Evolutionary conservation across 2,329 filamentous ascomycete species (phyloP).

Genomic region (Colletotrichum horii): DNA sequence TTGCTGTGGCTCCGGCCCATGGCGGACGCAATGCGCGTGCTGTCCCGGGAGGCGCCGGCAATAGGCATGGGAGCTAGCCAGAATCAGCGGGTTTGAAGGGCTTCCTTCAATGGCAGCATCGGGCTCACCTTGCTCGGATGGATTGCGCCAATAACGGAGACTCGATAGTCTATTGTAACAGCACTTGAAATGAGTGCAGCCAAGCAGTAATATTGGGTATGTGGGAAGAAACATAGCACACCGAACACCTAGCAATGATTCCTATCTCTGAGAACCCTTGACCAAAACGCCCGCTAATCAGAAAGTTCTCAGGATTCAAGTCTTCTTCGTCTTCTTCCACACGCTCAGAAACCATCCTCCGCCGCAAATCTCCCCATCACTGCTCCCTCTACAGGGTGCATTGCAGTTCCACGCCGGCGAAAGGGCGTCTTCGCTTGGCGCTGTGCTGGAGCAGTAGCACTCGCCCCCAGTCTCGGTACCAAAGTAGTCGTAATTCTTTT

Average conservation of each 20-base stretch:
- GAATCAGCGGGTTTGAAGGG: background rate
- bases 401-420: background rate
- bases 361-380: background rate
- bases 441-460: background rate
- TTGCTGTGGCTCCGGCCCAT: background rate
- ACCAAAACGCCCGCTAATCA: background rate
- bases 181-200: background rate
- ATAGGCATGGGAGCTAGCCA: background rate
- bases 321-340: background rate
- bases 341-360: background rate
- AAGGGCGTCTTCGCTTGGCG: background rate
- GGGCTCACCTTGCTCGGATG: accelerated
- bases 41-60: background rate
- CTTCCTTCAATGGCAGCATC: background rate
- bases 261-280: background rate
- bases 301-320: background rate
- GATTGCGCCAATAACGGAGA: background rate
- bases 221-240: background rate
- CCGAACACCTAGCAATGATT: background rate
- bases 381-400: background rate
- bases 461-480: background rate
- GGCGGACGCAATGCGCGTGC: background rate
- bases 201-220: background rate
- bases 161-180: background rate
- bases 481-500: background rate